These are phyloP conservation scores for Hemisphaericaspora nanyangensis DNA, from an alignment of 805 yeast genomes.

Conservation along the genomic window DNA sequence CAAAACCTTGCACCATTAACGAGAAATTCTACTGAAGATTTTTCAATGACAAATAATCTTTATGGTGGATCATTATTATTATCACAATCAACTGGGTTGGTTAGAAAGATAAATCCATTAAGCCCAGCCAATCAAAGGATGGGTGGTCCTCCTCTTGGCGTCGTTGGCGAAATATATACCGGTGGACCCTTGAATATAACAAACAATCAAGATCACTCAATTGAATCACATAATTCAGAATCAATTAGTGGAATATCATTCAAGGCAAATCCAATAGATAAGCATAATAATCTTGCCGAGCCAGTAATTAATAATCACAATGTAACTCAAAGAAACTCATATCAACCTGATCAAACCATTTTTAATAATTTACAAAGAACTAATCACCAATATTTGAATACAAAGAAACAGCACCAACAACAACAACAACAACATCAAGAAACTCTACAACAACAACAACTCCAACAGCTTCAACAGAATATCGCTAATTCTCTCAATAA, in stretches of 20 bases:
- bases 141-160: too few species aligned
- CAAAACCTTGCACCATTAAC: slow-evolving; percentile 8
- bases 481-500: slow-evolving; percentile 10
- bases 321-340: slow-evolving; percentile 31
- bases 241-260: slow-evolving; percentile 31
- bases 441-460: slow-evolving; percentile 3
- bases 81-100: slow-evolving; percentile 42
- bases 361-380: slow-evolving; percentile 40
- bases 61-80: slow-evolving; percentile 41
- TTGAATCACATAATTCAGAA: neutral
- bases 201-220: too few species aligned
- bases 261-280: slow-evolving; percentile 23
- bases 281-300: slow-evolving; percentile 18
- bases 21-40: slow-evolving; percentile 26
- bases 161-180: too few species aligned
- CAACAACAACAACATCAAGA: slow-evolving; percentile 11
- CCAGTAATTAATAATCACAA: slow-evolving; percentile 30
- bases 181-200: too few species aligned
- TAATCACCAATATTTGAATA: slow-evolving; percentile 28
- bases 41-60: slow-evolving; percentile 18
- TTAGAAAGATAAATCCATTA: slow-evolving; percentile 26
- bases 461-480: slow-evolving; percentile 2
- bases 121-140: neutral
- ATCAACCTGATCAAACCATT: slow-evolving; percentile 41
- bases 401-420: slow-evolving; percentile 19